Base-by-base conservation (phyloP, 768 basidiomycete genomes). In the Thelephora aurantiotincta region DNA sequence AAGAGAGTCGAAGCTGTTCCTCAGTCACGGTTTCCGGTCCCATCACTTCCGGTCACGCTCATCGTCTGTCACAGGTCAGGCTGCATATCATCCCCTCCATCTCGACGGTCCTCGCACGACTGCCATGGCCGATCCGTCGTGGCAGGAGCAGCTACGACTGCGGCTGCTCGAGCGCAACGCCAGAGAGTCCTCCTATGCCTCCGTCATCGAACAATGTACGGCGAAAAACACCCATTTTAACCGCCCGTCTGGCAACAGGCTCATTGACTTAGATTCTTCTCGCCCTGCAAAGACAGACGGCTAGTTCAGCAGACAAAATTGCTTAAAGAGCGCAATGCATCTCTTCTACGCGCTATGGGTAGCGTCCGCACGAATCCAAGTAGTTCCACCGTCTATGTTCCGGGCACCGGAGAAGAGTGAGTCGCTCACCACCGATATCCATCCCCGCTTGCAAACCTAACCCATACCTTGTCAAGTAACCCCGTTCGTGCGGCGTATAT, bases 291-390 rank as follows among this genome's bases (percentile, higher is more conserved):
- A 97, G 93, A 93, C 69, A 80, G 87, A 52, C 79, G 89, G 59
- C 73, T 97, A 54, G 91, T 92, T 3, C 86, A 90, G 58, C 90
- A 92, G 64, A 87, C 93, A 18, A 82, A 88, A 57, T 73, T 92
- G 13, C 72, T 97, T 59, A 94, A 90, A 61, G 87, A 94, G 58
- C 77, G 94, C 48, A 97, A 97, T 74, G 77, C 81, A 13, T 83
- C 86, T 9, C 74, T 98, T 23, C 68, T 97, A 49, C 77, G 85
- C 50, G 89, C 88, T 6, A 89, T 92, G 7, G 78, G 77, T 34
- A 77, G 79, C 2, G 82, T 85, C 22, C 76, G 80, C 47, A 54
- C 65, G 19, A 77, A 77, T 57, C 71, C 80, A 2, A 78, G 70
- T 53, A 73, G 71, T 47, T 78, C 80, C 0, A 77, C 81, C 0